Percentiles rank a stretch among this genome's conserved stretches.
Evolutionary conservation across 805 yeast genomes (phyloP).

Genomic region (Vanderwaltozyma tropicalis): DNA sequence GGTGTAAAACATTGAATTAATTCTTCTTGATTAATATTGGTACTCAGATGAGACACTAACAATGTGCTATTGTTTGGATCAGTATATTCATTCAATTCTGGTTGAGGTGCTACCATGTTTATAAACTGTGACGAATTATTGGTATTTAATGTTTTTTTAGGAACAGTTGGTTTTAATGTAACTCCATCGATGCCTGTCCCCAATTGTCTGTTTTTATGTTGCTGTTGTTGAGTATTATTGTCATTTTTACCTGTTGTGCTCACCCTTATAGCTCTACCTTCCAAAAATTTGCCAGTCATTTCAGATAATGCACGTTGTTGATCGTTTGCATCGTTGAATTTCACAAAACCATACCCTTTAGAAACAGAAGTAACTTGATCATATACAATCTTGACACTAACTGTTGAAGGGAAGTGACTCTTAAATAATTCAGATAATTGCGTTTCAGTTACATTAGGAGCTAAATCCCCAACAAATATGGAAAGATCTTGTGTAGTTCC

Average conservation of each 20-base stretch:
- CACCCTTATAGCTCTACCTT: conserved; percentile 69
- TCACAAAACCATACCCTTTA: conserved; percentile 86
- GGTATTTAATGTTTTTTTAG: background rate
- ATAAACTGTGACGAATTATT: conserved; percentile 9
- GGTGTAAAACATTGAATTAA: conserved; percentile 48
- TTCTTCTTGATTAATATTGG: conserved; percentile 46
- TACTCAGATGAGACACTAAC: conserved; percentile 55
- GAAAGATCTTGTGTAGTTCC: conserved; percentile 27
- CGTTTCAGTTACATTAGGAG: conserved; percentile 61
- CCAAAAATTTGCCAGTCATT: conserved; percentile 70
- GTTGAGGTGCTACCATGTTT: conserved; percentile 36
- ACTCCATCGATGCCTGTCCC: background rate
- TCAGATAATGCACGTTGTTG: conserved; percentile 64
- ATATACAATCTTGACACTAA: conserved; percentile 67
- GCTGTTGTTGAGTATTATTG: background rate
- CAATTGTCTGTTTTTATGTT: too few relatives aligned
- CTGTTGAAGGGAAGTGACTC: conserved; percentile 58
- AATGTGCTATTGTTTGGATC: conserved; percentile 79
- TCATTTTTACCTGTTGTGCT: conserved; percentile 39
- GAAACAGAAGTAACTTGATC: conserved; percentile 62
- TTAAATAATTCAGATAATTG: conserved; percentile 56
- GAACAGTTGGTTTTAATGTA: background rate
- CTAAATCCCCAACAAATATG: conserved; percentile 78
- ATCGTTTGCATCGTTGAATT: conserved; percentile 53
- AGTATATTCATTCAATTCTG: conserved; percentile 52